phyloP scores from a whole-genome alignment of 495 filamentous ascomycete species.

The Hyaloscypha hepaticicola region DNA sequence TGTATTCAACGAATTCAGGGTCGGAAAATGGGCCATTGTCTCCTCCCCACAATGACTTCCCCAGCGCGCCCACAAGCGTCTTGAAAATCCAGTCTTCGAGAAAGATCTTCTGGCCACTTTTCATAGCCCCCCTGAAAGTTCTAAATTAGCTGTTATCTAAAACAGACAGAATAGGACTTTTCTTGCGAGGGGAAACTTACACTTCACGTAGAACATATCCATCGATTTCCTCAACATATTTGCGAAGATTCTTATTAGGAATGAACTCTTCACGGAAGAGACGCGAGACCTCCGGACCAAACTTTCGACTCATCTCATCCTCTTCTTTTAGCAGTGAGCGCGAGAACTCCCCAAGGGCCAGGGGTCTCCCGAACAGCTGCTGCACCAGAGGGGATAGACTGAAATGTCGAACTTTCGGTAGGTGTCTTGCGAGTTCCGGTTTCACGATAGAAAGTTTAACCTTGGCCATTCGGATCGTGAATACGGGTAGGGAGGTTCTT shows the following conservation, averaged over 20 bases:
- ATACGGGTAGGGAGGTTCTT: not conserved
- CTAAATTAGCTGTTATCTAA: not conserved
- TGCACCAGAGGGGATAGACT: slow-evolving; percentile 1
- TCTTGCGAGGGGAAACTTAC: not conserved
- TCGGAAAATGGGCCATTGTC: not conserved
- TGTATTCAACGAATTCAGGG: slow-evolving; percentile 1
- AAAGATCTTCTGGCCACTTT: not conserved
- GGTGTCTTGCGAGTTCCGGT: not conserved
- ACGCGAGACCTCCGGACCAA: not conserved
- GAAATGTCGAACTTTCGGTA: slow-evolving; percentile 3
- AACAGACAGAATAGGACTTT: not conserved
- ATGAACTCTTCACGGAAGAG: slow-evolving; percentile 9
- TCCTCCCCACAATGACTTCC: not conserved
- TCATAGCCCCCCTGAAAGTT: not conserved
- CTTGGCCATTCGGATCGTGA: not conserved
- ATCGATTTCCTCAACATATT: slow-evolving; percentile 9
- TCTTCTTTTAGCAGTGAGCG: slow-evolving; percentile 1
- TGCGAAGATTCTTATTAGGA: slow-evolving; percentile 3
- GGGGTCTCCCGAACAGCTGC: not conserved
- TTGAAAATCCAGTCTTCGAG: slow-evolving; percentile 1
- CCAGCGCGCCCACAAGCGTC: not conserved
- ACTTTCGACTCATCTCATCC: slow-evolving; percentile 4
- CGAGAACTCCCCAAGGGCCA: not conserved
- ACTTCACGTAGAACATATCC: not conserved
- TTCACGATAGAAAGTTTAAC: not conserved